Evolutionary conservation across 129 eudicot species (phyloP), one percentile per base, ranked within the genome.

Genomic region (Flaveria brownii): DNA sequence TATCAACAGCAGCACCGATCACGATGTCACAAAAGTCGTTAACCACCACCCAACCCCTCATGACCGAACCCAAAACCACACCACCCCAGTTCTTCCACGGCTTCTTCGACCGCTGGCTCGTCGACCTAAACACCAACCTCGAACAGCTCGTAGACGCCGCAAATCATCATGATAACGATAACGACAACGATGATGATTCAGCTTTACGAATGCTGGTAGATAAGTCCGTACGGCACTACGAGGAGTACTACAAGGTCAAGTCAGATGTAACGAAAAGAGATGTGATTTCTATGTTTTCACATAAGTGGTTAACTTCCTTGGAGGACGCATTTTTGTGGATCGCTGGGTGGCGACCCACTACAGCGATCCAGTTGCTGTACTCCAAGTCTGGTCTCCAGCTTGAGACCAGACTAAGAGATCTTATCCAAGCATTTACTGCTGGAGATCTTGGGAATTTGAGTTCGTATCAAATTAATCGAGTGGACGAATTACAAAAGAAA

Each of bases 151-250:
- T 75, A 46, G 36, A 68, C 15, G 84, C 84, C 63, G 76, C 77
- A 7, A 49, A 36, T 25, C 43, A 36, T 46, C 47, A 59, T 72
- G 8, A 36, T 1, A 36, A 5, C 7, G 41, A 36, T 7, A 36
- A 36, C n/a, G 28, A 41, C 5, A 42, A 71, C 8, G 16, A 60
- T 23, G 66, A 62, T 16, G 71, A 79, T 12, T 79, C 64, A 14
- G 16, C 13, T 47, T 43, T 70, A 28, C 54, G n/a, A 30, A 52
- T 11, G 3, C 45, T 85, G 22, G 69, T 85, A 6, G 16, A 65
- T 3, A 77, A 79, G 16, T 85, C 82, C 9, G 51, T 86, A 1
- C 16, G 56, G n/a, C 92, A 85, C 43, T 90, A 90, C 78, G 89
- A 85, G 78, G 28, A 78, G 0, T 87, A 81, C 75, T 89, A 85